phyloP scores from a whole-genome alignment of 2,329 filamentous ascomycete species.

The Pestalotiopsis sp. region DNA sequence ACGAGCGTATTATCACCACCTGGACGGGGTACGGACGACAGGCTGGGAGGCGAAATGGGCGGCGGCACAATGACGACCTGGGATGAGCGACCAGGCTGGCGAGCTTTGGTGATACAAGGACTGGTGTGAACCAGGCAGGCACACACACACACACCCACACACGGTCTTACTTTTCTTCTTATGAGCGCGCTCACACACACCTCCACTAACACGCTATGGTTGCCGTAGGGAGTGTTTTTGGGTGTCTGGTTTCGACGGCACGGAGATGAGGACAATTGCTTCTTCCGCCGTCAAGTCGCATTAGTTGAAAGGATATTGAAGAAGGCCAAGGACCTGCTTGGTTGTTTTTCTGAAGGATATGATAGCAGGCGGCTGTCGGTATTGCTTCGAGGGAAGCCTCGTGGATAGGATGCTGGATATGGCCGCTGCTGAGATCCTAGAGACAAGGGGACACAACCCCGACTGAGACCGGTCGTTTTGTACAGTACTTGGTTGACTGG shows the following conservation, averaged over 20 bases:
- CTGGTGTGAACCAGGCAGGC: neutral
- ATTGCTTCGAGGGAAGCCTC: neutral
- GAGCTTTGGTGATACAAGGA: slow-evolving; percentile 7
- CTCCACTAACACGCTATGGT: slow-evolving; percentile 2
- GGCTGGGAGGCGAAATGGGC: slow-evolving; percentile 7
- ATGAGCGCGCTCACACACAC: slow-evolving; percentile 1
- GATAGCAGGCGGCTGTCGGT: neutral
- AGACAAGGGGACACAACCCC: neutral
- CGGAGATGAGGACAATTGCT: slow-evolving; percentile 1
- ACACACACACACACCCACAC: slow-evolving; percentile 10
- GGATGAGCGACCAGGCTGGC: neutral
- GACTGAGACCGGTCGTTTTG: neutral
- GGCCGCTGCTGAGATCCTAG: neutral
- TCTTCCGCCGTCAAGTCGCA: slow-evolving; percentile 3
- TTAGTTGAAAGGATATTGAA: neutral
- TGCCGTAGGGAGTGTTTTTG: neutral
- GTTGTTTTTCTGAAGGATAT: neutral
- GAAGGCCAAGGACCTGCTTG: neutral
- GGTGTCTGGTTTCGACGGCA: neutral
- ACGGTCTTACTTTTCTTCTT: neutral
- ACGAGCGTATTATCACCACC: slow-evolving; percentile 8
- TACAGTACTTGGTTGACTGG: neutral
- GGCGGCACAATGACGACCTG: slow-evolving; percentile 13
- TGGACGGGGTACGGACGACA: slow-evolving; percentile 10
- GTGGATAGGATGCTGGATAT: neutral